Percentiles rank a stretch among this genome's conserved stretches.
These are phyloP conservation scores for Umbellularia californica DNA, from an alignment of 164 flowering plant genomes.

Conservation along the genomic window DNA sequence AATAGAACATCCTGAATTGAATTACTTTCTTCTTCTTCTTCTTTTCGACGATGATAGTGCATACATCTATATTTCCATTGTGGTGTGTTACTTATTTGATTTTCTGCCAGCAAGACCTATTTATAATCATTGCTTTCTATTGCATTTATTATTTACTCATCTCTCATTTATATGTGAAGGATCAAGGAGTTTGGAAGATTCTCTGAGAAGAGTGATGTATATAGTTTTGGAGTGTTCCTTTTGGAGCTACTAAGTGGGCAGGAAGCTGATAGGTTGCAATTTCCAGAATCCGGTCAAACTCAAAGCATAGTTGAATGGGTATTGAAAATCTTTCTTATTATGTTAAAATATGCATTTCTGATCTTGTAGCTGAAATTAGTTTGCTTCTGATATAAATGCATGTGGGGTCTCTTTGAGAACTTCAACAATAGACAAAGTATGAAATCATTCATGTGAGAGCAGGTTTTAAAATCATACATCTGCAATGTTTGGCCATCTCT, in stretches of 20 bases:
- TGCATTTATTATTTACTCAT: neutral
- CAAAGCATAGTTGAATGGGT: constrained; percentile 72
- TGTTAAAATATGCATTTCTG: neutral
- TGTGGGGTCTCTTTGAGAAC: neutral
- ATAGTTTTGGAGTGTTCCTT: constrained; percentile 87
- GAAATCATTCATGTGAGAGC: neutral
- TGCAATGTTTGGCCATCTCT: too few relatives aligned
- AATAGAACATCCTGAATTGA: too few relatives aligned
- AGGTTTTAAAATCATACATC: too few relatives aligned
- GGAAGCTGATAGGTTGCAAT: constrained; percentile 45
- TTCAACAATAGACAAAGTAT: neutral
- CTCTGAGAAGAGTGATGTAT: constrained; percentile 83
- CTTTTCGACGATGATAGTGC: too few relatives aligned
- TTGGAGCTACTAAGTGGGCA: constrained; percentile 76
- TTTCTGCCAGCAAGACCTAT: neutral
- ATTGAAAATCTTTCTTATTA: constrained; percentile 18
- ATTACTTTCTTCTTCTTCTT: too few relatives aligned
- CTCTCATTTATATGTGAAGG: constrained; percentile 32
- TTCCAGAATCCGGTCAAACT: constrained; percentile 29
- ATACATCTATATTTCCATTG: too few relatives aligned
- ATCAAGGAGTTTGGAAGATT: constrained; percentile 68
- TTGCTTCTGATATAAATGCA: neutral
- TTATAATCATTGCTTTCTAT: neutral
- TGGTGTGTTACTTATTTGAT: too few relatives aligned
- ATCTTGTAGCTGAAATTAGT: neutral